phyloP scores from a whole-genome alignment of 2,329 filamentous ascomycete genomes.

The Aspergillus sp. region DNA sequence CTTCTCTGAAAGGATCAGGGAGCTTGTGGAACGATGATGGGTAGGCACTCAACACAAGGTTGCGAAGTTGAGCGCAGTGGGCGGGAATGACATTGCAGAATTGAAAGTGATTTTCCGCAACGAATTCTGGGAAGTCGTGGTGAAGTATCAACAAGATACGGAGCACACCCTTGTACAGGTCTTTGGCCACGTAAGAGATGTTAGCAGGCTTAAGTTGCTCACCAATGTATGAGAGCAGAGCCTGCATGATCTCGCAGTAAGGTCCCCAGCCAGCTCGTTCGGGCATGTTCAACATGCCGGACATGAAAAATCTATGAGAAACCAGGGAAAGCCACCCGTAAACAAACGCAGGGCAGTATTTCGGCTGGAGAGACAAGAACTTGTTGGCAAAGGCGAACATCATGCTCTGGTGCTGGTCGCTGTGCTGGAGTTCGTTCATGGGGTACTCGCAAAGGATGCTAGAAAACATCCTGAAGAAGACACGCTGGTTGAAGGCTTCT shows the following conservation, averaged over 20 bases:
- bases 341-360: conserved; percentile 72
- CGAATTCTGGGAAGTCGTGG: conserved; percentile 91
- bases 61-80: conserved; percentile 81
- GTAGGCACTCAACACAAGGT: conserved; percentile 78
- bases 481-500: conserved; percentile 78
- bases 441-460: conserved; percentile 73
- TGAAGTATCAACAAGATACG: conserved; percentile 81
- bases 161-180: conserved; percentile 77
- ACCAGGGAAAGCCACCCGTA: conserved; percentile 82
- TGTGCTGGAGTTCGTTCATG: conserved; percentile 52
- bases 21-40: conserved; percentile 66
- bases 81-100: conserved; percentile 77
- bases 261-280: conserved; percentile 69
- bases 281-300: conserved; percentile 65
- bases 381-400: conserved; percentile 67
- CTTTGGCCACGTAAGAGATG: conserved; percentile 66
- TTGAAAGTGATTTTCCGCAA: conserved; percentile 79
- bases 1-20: conserved; percentile 67
- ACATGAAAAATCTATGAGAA: conserved; percentile 80
- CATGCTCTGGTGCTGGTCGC: conserved; percentile 62
- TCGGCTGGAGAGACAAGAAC: conserved; percentile 70
- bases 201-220: conserved; percentile 73
- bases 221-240: conserved; percentile 68
- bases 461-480: conserved; percentile 88
- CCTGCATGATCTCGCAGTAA: conserved; percentile 69